Percentiles rank a stretch among this genome's conserved stretches.
phyloP scores from a whole-genome alignment of 177 flowering plant species.

The Telopea speciosissima region DNA sequence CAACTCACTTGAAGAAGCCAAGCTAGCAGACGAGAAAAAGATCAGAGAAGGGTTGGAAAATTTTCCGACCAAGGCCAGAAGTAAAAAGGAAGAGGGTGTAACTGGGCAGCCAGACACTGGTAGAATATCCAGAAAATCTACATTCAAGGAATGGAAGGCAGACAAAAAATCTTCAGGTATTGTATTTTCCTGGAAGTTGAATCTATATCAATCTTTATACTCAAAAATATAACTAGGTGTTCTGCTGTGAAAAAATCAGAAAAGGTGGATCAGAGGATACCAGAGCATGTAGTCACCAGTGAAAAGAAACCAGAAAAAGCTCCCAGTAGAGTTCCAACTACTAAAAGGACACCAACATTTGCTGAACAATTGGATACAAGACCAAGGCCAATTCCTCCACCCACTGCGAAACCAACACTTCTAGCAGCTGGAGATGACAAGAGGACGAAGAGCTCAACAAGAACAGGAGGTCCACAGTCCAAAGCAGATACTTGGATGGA shows the following conservation, averaged over 20 bases:
- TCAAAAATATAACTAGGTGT: neutral
- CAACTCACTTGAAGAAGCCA: constrained; percentile 31
- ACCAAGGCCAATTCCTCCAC: neutral
- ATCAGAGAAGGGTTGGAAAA: constrained; percentile 14
- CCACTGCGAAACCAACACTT: neutral
- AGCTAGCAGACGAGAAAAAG: constrained; percentile 10
- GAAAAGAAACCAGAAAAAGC: constrained; percentile 9
- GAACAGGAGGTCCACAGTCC: constrained; percentile 12
- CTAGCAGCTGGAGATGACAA: constrained; percentile 2
- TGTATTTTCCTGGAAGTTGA: neutral
- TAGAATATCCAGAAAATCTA: constrained; percentile 12
- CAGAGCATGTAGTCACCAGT: constrained; percentile 2
- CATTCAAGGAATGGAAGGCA: constrained; percentile 19
- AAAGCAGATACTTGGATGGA: constrained; percentile 55
- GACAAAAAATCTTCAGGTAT: constrained; percentile 8
- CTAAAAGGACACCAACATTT: constrained; percentile 12
- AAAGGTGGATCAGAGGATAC: constrained; percentile 3
- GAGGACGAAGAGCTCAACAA: constrained; percentile 2
- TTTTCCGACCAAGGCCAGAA: constrained; percentile 17
- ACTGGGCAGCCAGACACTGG: constrained; percentile 12
- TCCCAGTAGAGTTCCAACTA: constrained; percentile 7
- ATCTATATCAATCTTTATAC: neutral
- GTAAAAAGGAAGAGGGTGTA: constrained; percentile 18
- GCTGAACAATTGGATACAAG: constrained; percentile 4
- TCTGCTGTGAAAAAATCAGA: constrained; percentile 23